Base-by-base conservation (phyloP, 768 basidiomycete genomes). In the Xerocomellus chrysenteron region DNA sequence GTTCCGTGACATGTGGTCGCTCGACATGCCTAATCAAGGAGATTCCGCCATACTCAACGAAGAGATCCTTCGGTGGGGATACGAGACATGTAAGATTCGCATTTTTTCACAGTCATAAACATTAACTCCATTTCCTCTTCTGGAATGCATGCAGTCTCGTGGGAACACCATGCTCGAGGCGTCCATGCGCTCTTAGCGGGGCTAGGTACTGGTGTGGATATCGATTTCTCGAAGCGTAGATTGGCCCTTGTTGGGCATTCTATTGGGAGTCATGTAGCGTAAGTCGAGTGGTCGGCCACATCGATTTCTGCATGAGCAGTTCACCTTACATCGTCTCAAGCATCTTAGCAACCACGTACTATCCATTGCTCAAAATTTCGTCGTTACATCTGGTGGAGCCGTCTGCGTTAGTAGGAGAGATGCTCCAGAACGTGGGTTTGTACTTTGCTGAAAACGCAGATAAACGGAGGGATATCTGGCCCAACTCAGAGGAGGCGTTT, bases 1-100 rank as follows among this genome's bases (percentile, higher is more conserved):
- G 14, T 49, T 62, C 30, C 52, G 30, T n/a, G 58, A 60, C 28
- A 49, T 52, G 41, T 62, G 58, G 55, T 17, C 48, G 12, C 9
- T 62, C 10, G 58, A 53, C 11, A 21, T 55, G 28, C 28, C 28
- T 1, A 30, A 30, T 30, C 28, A 30, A 5, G 28, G 28, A 30
- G 28, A 30, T 30, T 30, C 28, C 28, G 4, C 28, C 5, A 30
- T 30, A 7, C 28, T 30, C 5, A 8, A 30, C 28, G 7, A 30
- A 30, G 28, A 30, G 28, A 30, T 8, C 6, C 28, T 30, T 30
- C 28, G 4, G 28, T 8, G 1, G 28, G 28, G 28, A 8, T 30
- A 30, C 28, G 28, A 30, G 6, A 30, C 28, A 30, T 30, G 28
- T 30, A 30, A 30, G 28, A 8, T 30, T 30, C 28, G 9, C 28